phyloP scores from a whole-genome alignment of 768 basidiomycete species.

The Pleurotus pulmonarius region DNA sequence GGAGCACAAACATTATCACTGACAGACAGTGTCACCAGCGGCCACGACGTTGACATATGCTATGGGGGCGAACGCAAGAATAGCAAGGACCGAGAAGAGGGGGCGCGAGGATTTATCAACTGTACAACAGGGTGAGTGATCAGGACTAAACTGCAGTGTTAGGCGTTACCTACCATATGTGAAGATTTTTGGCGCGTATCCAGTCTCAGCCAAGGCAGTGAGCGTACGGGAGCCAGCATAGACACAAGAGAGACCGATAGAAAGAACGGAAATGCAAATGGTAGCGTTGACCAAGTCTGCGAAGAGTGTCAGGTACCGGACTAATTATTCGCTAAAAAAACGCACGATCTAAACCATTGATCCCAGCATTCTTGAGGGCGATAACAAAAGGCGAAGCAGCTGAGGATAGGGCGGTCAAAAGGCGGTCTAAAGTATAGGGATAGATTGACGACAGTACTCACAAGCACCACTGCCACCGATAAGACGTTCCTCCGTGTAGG shows the following conservation, averaged over 20 bases:
- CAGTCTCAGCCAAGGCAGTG: slow-evolving; percentile 42
- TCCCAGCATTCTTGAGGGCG: slow-evolving; percentile 33
- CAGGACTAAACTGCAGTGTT: too few species aligned
- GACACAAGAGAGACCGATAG: slow-evolving; percentile 41
- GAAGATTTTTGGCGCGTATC: slow-evolving; percentile 42
- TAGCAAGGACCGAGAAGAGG: slow-evolving; percentile 34
- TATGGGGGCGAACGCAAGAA: slow-evolving; percentile 33
- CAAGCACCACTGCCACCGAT: slow-evolving; percentile 32
- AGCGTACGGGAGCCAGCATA: slow-evolving; percentile 44
- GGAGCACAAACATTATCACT: too few species aligned
- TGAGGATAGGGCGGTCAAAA: background rate
- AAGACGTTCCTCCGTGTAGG: slow-evolving; percentile 31
- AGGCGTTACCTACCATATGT: slow-evolving; percentile 29
- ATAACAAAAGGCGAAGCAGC: slow-evolving; percentile 46
- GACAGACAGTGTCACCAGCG: slow-evolving; percentile 36
- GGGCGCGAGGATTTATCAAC: slow-evolving; percentile 47
- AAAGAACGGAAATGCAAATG: slow-evolving; percentile 43
- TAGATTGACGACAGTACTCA: too few species aligned
- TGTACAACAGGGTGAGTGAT: too few species aligned
- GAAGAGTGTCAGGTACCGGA: background rate
- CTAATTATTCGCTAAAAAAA: too few species aligned
- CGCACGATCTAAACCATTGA: slow-evolving; percentile 39
- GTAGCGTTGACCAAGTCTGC: slow-evolving; percentile 37
- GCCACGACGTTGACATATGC: slow-evolving; percentile 35
- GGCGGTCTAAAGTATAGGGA: too few species aligned